Conservation (phyloP, 495 filamentous ascomycete species). For the Alectoria sarmentosa region DNA sequence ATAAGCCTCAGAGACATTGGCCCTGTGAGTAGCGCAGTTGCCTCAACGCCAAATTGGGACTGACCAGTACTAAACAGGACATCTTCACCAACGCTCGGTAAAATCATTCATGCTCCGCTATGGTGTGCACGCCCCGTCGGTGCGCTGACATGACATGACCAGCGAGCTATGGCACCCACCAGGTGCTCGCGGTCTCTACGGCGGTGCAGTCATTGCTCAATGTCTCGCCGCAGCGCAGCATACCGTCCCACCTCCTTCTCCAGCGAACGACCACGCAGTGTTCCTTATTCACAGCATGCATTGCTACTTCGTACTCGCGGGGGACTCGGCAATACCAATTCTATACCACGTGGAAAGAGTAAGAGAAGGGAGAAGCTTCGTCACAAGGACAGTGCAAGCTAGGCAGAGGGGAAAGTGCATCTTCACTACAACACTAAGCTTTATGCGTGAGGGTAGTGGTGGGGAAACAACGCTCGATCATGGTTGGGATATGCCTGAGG, state of each 20-base stretch:
- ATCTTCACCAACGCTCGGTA: slow-evolving; percentile 85
- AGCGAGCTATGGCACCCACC: slow-evolving; percentile 73
- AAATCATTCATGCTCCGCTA: background rate
- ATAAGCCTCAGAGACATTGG: slow-evolving; percentile 73
- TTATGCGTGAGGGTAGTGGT: slow-evolving; percentile 64
- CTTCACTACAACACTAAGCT: slow-evolving; percentile 90
- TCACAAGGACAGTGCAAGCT: slow-evolving; percentile 93
- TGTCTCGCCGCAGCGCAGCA: slow-evolving; percentile 79
- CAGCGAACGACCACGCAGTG: slow-evolving; percentile 21
- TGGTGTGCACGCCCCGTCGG: background rate
- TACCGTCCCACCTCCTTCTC: slow-evolving; percentile 61
- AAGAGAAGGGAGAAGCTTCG: slow-evolving; percentile 81
- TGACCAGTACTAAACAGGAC: slow-evolving; percentile 42
- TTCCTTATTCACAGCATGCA: slow-evolving; percentile 93
- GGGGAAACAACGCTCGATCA: slow-evolving; percentile 57
- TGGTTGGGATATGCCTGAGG: slow-evolving; percentile 49
- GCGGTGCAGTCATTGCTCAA: slow-evolving; percentile 89
- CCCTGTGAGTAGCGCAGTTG: slow-evolving; percentile 46
- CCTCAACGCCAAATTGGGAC: no score
- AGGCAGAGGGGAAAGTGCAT: slow-evolving; percentile 82
- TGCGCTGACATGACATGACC: slow-evolving; percentile 3
- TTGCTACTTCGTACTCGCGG: slow-evolving; percentile 96
- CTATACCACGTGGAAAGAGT: slow-evolving; percentile 90
- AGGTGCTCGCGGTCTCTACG: slow-evolving; percentile 87
- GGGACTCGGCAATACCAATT: slow-evolving; percentile 75